Conservation (phyloP, 192 early-diverging fungal species). For the Coemansia sp. region DNA sequence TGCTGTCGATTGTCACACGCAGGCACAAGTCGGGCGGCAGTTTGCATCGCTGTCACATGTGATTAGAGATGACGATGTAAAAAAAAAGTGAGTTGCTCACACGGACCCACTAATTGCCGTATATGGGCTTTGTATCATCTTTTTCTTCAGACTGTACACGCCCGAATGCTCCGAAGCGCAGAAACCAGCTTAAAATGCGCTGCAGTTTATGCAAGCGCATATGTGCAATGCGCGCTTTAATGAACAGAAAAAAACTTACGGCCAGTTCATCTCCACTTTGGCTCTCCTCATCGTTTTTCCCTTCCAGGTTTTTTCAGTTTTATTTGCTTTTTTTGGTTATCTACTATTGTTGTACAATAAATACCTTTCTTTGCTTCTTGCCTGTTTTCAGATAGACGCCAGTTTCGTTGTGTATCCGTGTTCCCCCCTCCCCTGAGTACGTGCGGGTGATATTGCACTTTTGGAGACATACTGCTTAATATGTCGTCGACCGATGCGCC, state of each 20-base stretch:
- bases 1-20: no score
- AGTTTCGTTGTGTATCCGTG: slow-evolving; percentile 2
- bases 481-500: neutral
- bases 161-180: neutral
- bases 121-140: neutral
- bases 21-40: no score
- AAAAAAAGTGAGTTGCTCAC: neutral
- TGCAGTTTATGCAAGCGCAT: neutral
- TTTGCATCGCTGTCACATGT: neutral
- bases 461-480: no score
- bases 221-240: neutral
- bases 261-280: slow-evolving; percentile 1
- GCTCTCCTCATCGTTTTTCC: slow-evolving; percentile 7
- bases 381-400: neutral
- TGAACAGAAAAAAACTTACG: no score
- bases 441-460: no score
- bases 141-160: neutral
- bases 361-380: neutral
- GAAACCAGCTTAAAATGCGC: no score
- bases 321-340: no score
- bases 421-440: no score
- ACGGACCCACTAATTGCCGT: neutral
- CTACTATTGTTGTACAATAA: no score
- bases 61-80: neutral
- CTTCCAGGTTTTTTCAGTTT: neutral